Conservation (phyloP, 2,329 filamentous ascomycete species). For the Blastomyces parvus region DNA sequence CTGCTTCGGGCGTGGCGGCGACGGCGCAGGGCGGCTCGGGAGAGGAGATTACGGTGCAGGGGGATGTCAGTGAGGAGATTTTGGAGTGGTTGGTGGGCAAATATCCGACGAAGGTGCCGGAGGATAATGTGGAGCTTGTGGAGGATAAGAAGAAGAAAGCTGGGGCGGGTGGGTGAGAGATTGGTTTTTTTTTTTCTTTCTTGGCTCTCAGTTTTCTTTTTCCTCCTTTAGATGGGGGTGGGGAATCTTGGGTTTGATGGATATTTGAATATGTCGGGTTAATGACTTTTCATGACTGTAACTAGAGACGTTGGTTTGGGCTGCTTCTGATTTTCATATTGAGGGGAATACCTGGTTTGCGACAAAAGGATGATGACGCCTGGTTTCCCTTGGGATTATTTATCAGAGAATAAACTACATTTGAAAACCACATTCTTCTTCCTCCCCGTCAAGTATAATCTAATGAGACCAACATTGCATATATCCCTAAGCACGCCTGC, state of each 20-base stretch:
- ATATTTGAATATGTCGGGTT: neutral
- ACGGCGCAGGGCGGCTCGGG: conserved; percentile 9
- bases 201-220: neutral
- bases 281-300: conserved; percentile 5
- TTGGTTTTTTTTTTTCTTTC: neutral
- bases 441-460: neutral
- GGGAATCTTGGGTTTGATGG: neutral
- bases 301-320: neutral
- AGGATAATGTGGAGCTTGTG: conserved; percentile 88
- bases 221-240: neutral
- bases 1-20: conserved; percentile 56
- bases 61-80: conserved; percentile 90
- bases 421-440: neutral
- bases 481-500: neutral
- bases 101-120: conserved; percentile 73
- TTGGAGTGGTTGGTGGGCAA: conserved; percentile 82
- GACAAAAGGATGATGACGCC: neutral
- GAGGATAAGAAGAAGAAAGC: conserved; percentile 93
- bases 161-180: neutral
- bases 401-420: neutral
- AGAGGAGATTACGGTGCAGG: conserved; percentile 96
- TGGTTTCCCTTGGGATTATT: neutral
- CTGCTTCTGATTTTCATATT: neutral
- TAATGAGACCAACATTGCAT: neutral
- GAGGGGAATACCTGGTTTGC: neutral